A percentile compares a stretch with the other conserved stretches of the same genome.
These are phyloP conservation scores for Heritiera fomes DNA, from an alignment of 345 rosid species.

Conservation along the genomic window DNA sequence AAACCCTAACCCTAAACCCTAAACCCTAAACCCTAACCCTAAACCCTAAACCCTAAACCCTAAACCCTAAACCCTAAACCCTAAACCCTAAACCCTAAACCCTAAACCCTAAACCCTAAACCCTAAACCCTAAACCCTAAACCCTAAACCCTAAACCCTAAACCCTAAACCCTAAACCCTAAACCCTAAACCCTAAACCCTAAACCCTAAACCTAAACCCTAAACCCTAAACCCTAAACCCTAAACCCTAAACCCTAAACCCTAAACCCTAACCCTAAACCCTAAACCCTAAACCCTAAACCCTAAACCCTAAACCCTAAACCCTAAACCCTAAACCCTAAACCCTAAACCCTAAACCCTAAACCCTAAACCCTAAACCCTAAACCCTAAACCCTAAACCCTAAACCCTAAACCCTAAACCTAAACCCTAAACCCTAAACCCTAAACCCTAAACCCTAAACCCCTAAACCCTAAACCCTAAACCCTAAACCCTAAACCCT, in stretches of 20 bases:
- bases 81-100: slow-evolving; percentile 21
- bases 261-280: slow-evolving; percentile 27
- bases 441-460: slow-evolving; percentile 23
- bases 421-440: no score
- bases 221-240: slow-evolving; percentile 15
- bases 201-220: slow-evolving; percentile 22
- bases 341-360: slow-evolving; percentile 28
- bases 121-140: slow-evolving; percentile 25
- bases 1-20: slow-evolving; percentile 22
- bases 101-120: slow-evolving; percentile 24
- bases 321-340: slow-evolving; percentile 27
- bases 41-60: slow-evolving; percentile 24
- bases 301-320: slow-evolving; percentile 24
- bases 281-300: slow-evolving; percentile 28
- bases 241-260: slow-evolving; percentile 22
- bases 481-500: slow-evolving; percentile 33
- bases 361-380: slow-evolving; percentile 22
- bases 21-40: slow-evolving; percentile 20
- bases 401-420: slow-evolving; percentile 13
- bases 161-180: slow-evolving; percentile 24
- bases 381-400: slow-evolving; percentile 20
- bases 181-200: slow-evolving; percentile 25
- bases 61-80: slow-evolving; percentile 25
- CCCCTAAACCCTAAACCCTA: slow-evolving; percentile 23
- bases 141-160: slow-evolving; percentile 28